phyloP scores from a whole-genome alignment of 768 basidiomycete species.

The Russula sp. region DNA sequence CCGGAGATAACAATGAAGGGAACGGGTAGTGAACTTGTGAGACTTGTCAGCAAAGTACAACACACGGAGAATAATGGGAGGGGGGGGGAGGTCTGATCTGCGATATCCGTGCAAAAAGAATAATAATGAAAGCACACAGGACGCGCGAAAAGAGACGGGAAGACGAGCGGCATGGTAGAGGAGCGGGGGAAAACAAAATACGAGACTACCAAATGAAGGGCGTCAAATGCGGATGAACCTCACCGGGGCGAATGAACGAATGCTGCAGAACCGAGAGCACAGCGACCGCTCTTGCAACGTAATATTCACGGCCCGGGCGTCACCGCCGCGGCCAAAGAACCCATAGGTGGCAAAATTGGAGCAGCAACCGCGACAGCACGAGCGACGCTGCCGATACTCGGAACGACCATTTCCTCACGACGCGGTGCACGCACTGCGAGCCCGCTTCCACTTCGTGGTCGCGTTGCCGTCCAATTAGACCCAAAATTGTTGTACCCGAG shows the following conservation, averaged over 20 bases:
- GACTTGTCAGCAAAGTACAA: slow-evolving; percentile 15
- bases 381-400: slow-evolving; percentile 20
- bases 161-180: slow-evolving; percentile 1
- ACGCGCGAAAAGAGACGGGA: neutral
- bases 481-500: slow-evolving; percentile 44
- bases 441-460: slow-evolving; percentile 36
- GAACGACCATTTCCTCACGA: slow-evolving; percentile 21
- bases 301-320: slow-evolving; percentile 18
- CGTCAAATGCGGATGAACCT: slow-evolving; percentile 2
- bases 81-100: neutral
- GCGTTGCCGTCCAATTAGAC: slow-evolving; percentile 31
- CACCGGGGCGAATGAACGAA: neutral
- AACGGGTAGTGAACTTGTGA: neutral
- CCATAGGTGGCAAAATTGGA: slow-evolving; percentile 14
- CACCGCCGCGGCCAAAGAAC: slow-evolving; percentile 7
- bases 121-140: slow-evolving; percentile 3
- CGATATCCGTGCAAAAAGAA: slow-evolving; percentile 1
- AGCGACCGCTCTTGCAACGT: neutral
- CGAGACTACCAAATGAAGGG: slow-evolving; percentile 6
- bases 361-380: slow-evolving; percentile 8
- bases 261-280: neutral
- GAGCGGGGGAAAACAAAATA: neutral
- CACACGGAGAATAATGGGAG: neutral
- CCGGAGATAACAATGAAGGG: neutral
- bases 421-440: slow-evolving; percentile 26